These are phyloP conservation scores for Sisymbrium irio DNA, from an alignment of 345 rosid species.

Conservation along the genomic window DNA sequence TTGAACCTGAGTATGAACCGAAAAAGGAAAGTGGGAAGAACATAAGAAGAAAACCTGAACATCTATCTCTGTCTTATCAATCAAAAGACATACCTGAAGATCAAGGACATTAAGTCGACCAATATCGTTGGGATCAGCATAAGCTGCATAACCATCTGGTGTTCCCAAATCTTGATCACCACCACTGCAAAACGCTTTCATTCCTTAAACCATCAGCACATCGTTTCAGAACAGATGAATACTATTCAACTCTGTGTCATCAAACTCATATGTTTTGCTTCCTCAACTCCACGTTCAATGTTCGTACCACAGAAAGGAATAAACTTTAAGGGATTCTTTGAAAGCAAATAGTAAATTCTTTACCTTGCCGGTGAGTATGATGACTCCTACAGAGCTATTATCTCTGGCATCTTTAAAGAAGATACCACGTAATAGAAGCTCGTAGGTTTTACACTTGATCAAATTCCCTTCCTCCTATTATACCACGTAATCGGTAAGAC, in stretches of 20 bases:
- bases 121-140: conserved; percentile 64
- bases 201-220: conserved; percentile 54
- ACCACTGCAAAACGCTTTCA: conserved; percentile 86
- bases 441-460: too few relatives aligned
- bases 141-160: conserved; percentile 68
- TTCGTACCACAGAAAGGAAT: not conserved
- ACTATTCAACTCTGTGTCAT: not conserved
- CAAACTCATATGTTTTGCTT: not conserved
- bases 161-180: conserved; percentile 87
- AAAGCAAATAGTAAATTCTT: not conserved
- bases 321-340: too few relatives aligned
- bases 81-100: conserved; percentile 55
- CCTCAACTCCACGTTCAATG: not conserved
- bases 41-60: not conserved
- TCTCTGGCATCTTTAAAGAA: conserved; percentile 86
- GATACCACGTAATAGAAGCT: too few relatives aligned
- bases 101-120: conserved; percentile 84
- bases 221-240: not conserved
- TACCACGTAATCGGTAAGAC: too few relatives aligned
- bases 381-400: conserved; percentile 70
- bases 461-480: too few relatives aligned
- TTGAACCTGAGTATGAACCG: conserved; percentile 54
- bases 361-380: conserved; percentile 90
- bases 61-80: not conserved
- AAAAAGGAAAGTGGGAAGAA: not conserved